phyloP scores from a whole-genome alignment of 2,329 filamentous ascomycete species.

The Nemania sp. region DNA sequence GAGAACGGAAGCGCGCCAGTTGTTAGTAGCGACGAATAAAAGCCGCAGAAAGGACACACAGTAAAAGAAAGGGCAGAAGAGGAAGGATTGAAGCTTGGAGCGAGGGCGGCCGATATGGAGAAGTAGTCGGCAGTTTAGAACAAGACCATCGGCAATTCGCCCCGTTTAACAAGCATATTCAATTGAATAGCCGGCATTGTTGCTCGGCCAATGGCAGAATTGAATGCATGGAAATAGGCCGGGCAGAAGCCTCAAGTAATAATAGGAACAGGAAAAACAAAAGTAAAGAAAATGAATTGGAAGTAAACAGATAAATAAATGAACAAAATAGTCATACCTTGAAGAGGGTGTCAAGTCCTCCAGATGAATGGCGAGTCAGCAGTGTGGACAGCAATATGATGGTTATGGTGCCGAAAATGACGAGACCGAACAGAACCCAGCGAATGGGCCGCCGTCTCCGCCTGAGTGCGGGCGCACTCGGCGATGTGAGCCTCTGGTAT shows the following conservation, averaged over 20 bases:
- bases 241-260: not conserved
- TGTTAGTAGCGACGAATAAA: not conserved
- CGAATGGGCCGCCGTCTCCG: constrained; percentile 12
- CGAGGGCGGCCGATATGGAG: not conserved
- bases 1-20: not conserved
- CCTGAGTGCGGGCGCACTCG: not conserved
- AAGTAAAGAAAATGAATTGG: not conserved
- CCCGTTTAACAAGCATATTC: not conserved
- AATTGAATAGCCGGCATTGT: not conserved
- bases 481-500: constrained; percentile 14
- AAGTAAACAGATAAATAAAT: not conserved
- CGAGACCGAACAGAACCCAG: constrained; percentile 5
- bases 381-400: constrained; percentile 26
- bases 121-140: constrained; percentile 17
- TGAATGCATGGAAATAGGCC: not conserved
- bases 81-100: not conserved
- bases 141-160: constrained; percentile 16
- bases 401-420: constrained; percentile 22
- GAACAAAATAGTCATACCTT: constrained; percentile 17
- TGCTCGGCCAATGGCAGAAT: not conserved
- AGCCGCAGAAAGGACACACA: not conserved
- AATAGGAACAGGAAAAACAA: not conserved
- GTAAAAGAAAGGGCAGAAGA: not conserved
- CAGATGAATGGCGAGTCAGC: constrained; percentile 15
- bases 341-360: constrained; percentile 20